phyloP scores from a whole-genome alignment of 768 basidiomycete genomes.

The Hypsizygus marmoreus region DNA sequence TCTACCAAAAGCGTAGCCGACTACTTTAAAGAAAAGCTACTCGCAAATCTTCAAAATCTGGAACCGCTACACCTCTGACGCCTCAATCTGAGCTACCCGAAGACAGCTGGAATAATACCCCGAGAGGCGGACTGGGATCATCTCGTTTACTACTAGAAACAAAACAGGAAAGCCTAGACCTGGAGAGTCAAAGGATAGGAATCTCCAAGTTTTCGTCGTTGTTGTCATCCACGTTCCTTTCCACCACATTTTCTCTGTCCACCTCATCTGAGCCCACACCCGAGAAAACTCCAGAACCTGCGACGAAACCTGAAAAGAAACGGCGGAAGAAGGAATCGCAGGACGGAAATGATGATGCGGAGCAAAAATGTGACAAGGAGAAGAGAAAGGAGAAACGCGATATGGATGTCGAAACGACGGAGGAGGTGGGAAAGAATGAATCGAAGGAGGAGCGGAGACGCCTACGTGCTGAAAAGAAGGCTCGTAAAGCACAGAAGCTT shows the following conservation, averaged over 20 bases:
- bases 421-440: constrained; percentile 9
- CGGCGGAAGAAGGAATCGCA: constrained; percentile 8
- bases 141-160: constrained; percentile 27
- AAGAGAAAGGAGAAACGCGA: constrained; percentile 25
- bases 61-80: constrained; percentile 16
- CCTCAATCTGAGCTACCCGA: constrained; percentile 17
- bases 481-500: constrained; percentile 9
- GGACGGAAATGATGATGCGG: constrained; percentile 11
- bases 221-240: constrained; percentile 39
- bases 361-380: constrained; percentile 18
- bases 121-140: constrained; percentile 40
- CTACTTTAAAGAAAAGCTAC: constrained; percentile 86
- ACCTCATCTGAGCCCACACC: constrained; percentile 4
- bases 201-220: constrained; percentile 41
- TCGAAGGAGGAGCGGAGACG: constrained; percentile 22
- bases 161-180: constrained; percentile 20
- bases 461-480: constrained; percentile 17
- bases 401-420: constrained; percentile 5
- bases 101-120: constrained; percentile 29
- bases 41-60: constrained; percentile 44
- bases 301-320: constrained; percentile 13
- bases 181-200: constrained; percentile 31
- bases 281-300: constrained; percentile 2
- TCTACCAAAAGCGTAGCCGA: constrained; percentile 80
- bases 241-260: constrained; percentile 25